These are phyloP conservation scores for Otatea glauca DNA, from an alignment of 176 grass and related monocot genomes.

Conservation along the genomic window DNA sequence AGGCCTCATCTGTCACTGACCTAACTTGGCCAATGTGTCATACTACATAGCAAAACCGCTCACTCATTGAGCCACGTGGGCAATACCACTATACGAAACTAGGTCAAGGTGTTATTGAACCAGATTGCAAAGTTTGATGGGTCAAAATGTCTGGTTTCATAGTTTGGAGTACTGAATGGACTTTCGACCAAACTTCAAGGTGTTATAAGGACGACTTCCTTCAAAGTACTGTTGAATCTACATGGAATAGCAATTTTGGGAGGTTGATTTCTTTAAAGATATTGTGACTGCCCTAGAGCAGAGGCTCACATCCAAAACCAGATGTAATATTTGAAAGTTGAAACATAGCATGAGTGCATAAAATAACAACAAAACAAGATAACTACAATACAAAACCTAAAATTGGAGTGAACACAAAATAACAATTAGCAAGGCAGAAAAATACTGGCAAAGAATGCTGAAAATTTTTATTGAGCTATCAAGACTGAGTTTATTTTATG, in stretches of 20 bases:
- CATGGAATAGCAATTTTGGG: constrained; percentile 12
- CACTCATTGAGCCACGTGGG: too few relatives aligned
- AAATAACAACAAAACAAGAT: constrained; percentile 17
- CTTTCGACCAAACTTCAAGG: too few relatives aligned
- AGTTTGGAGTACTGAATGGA: too few relatives aligned
- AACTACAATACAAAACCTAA: neutral
- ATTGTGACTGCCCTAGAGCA: neutral
- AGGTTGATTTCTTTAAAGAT: neutral
- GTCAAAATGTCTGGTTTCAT: too few relatives aligned
- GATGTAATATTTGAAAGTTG: constrained; percentile 16
- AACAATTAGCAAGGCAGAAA: neutral
- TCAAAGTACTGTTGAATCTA: constrained; percentile 7
- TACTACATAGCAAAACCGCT: too few relatives aligned
- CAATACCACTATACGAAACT: too few relatives aligned
- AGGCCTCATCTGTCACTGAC: too few relatives aligned
- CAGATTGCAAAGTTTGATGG: too few relatives aligned
- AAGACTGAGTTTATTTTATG: neutral
- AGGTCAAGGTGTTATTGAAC: too few relatives aligned
- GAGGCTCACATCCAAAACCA: constrained; percentile 10
- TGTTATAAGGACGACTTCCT: neutral
- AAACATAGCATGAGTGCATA: constrained; percentile 4
- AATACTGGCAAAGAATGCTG: neutral
- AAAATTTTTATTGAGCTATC: neutral
- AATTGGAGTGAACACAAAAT: neutral
- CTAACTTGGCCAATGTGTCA: too few relatives aligned